Evolutionary conservation across 768 basidiomycete genomes (phyloP), one percentile per base, ranked within the genome.

Genomic region (Cyclocybe aegerita): DNA sequence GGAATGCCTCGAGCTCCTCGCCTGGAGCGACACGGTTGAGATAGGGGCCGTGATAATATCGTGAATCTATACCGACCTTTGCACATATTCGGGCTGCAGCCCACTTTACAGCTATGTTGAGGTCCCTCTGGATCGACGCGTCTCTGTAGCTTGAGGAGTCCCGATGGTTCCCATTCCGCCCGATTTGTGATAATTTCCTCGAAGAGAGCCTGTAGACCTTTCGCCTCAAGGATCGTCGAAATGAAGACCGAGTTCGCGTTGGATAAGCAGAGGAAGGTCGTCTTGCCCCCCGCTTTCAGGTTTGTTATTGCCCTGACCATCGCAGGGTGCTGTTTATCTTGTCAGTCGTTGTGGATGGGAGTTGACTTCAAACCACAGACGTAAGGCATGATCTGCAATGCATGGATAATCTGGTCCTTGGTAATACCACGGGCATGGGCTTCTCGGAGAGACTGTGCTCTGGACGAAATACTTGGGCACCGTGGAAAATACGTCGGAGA

Each of bases 11-110:
- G n/a, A 99, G 77, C 65, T 99, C 97, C 54, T 91, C 87, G n/a
- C 96, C 95, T 93, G 58, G 3, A 31, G 31, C 15, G 49, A 36
- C 35, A 45, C 45, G 29, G n/a, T 47, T 33, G 9, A 36, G 12
- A 11, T 10, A 38, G 32, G 41, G 8, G 4, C 41, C 30, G 30
- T 7, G 17, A 29, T 31, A 29, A 37, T 29, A 33, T 38, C 39
- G 8, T 14, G 23, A 17, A 14, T 12, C 12, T n/a, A 15, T 47
- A 57, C 65, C 37, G 14, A 85, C 92, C 93, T 76, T 99, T 99
- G 77, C 97, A 99, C 95, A 99, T 97, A 75, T 99, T 98, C 10
- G 86, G 81, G 49, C 86, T 85, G 73, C 97, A 99, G 5, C 96
- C 96, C 45, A 96, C 78, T 39, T 73, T 74, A 70, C 97, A 99